phyloP scores from a whole-genome alignment of 257 asterid genomes.

The Ligustrum vulgare region DNA sequence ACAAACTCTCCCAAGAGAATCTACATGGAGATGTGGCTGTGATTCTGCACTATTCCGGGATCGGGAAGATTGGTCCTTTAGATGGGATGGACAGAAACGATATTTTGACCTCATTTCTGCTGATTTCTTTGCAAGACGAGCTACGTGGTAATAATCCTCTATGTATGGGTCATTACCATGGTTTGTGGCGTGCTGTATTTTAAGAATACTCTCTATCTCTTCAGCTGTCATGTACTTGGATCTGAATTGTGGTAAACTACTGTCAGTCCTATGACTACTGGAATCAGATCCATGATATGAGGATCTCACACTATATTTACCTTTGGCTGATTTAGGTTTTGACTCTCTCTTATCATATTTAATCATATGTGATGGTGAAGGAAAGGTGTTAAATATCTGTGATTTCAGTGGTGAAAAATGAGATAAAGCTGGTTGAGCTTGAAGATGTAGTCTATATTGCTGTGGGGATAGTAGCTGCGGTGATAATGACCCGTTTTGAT shows the following conservation, averaged over 20 bases:
- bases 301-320: slow-evolving; percentile 59
- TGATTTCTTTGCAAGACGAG: slow-evolving; percentile 79
- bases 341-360: slow-evolving; percentile 62
- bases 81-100: slow-evolving; percentile 65
- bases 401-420: slow-evolving; percentile 66
- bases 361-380: slow-evolving; percentile 64
- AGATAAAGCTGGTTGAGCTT: slow-evolving; percentile 65
- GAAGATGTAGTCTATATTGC: slow-evolving; percentile 54
- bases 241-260: slow-evolving; percentile 55
- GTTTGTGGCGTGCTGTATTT: slow-evolving; percentile 80
- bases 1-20: slow-evolving; percentile 76
- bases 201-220: slow-evolving; percentile 79
- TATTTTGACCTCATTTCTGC: slow-evolving; percentile 55
- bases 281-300: slow-evolving; percentile 72
- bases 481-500: slow-evolving; percentile 64
- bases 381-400: slow-evolving; percentile 61
- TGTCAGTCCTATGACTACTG: slow-evolving; percentile 60
- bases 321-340: slow-evolving; percentile 58
- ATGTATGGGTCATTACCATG: slow-evolving; percentile 76
- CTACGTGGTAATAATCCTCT: slow-evolving; percentile 89
- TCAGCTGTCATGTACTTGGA: slow-evolving; percentile 91
- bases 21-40: slow-evolving; percentile 82
- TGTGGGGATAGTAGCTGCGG: slow-evolving; percentile 61
- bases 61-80: slow-evolving; percentile 65
- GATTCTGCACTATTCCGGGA: slow-evolving; percentile 69